A percentile compares a stretch with the other conserved stretches of the same genome.
Conservation (phyloP, 495 filamentous ascomycete genomes). For the Xylaria telfairii region DNA sequence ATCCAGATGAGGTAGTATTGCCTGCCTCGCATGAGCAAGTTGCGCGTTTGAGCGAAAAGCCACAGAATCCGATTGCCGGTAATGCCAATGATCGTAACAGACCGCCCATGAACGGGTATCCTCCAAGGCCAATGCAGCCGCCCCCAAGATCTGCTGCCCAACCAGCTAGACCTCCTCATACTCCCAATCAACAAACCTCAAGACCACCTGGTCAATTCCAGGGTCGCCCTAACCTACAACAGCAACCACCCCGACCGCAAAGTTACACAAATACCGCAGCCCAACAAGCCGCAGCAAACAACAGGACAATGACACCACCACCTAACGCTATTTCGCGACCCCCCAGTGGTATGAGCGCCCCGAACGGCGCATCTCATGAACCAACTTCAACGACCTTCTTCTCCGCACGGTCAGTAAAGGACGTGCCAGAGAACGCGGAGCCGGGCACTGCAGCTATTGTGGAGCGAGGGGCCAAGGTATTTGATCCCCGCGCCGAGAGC, state of each 20-base stretch:
- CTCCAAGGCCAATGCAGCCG: constrained; percentile 43
- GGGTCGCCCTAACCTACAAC: constrained; percentile 38
- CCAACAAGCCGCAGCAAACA: constrained; percentile 35
- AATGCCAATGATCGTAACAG: constrained; percentile 39
- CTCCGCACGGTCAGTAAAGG: constrained; percentile 70
- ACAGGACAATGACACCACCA: constrained; percentile 33
- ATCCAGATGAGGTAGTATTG: constrained; percentile 69
- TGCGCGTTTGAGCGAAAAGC: constrained; percentile 32
- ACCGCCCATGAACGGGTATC: constrained; percentile 32
- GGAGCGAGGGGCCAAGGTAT: constrained; percentile 59
- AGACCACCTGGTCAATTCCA: constrained; percentile 34
- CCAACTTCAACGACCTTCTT: constrained; percentile 76
- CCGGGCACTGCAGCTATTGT: constrained; percentile 42
- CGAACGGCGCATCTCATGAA: constrained; percentile 34
- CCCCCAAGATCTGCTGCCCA: constrained; percentile 40
- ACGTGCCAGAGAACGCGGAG: constrained; percentile 43
- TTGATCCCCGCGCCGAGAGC: constrained; percentile 83
- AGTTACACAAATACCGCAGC: constrained; percentile 43
- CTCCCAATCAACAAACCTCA: constrained; percentile 44
- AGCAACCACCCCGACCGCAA: constrained; percentile 37
- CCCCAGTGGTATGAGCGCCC: constrained; percentile 12
- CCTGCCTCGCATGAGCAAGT: constrained; percentile 30
- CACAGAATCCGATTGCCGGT: constrained; percentile 29
- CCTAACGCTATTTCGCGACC: constrained; percentile 27
- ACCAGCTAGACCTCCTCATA: constrained; percentile 42